Evolutionary conservation across 106 monocot genomes (phyloP).

Genomic region (Dioscorea zingiberensis): DNA sequence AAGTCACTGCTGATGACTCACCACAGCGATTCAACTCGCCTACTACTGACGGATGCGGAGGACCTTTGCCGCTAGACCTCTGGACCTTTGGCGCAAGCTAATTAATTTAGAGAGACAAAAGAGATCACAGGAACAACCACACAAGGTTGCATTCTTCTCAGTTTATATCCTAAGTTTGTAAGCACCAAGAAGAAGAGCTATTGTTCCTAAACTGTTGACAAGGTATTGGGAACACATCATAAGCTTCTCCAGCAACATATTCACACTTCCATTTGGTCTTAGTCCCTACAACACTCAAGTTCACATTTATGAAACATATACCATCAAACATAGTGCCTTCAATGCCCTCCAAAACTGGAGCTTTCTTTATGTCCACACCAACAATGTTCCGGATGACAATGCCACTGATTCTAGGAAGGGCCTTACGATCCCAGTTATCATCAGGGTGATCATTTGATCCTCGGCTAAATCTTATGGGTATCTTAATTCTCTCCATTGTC

Average conservation of each 20-base stretch:
- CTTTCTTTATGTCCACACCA: slow-evolving; percentile 31
- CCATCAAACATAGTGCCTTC: slow-evolving; percentile 48
- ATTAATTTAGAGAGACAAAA: no score
- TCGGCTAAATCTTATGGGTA: slow-evolving; percentile 72
- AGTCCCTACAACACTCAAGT: slow-evolving; percentile 12
- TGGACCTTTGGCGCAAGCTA: no score
- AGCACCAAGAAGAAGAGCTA: slow-evolving; percentile 6
- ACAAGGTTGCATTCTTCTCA: no score
- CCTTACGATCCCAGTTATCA: slow-evolving; percentile 47
- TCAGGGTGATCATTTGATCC: slow-evolving; percentile 86
- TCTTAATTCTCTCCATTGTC: slow-evolving; percentile 62
- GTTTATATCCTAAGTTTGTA: neutral
- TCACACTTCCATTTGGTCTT: slow-evolving; percentile 7
- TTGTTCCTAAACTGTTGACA: slow-evolving; percentile 3
- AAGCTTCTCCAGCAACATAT: slow-evolving; percentile 3
- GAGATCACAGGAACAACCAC: no score
- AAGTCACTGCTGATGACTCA: no score
- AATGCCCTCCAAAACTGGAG: slow-evolving; percentile 59
- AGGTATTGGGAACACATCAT: slow-evolving; percentile 1
- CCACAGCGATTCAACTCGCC: no score
- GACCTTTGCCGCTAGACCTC: no score
- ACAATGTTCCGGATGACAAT: slow-evolving; percentile 38
- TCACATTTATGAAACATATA: slow-evolving; percentile 66
- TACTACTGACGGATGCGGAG: no score
- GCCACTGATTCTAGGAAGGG: slow-evolving; percentile 48